A percentile compares a stretch with the other conserved stretches of the same genome.
These are phyloP conservation scores for Peronospora destructor DNA, from an alignment of 352 stramenopile genomes.

Conservation along the genomic window DNA sequence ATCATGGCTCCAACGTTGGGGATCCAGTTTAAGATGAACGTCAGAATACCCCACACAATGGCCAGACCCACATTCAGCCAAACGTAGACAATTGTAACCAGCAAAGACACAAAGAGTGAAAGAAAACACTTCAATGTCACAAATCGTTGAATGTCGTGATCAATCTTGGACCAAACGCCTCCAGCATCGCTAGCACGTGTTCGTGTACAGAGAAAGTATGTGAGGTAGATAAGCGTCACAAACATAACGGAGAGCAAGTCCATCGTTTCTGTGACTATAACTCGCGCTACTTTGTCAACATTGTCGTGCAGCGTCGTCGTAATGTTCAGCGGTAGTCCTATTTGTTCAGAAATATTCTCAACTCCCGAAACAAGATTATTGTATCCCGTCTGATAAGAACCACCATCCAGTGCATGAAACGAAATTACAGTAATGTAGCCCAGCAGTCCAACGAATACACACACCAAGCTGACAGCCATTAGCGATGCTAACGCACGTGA, in stretches of 20 bases:
- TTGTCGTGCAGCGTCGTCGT: constrained; percentile 87
- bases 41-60: constrained; percentile 85
- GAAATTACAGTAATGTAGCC: constrained; percentile 86
- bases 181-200: constrained; percentile 78
- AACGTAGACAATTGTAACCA: constrained; percentile 87
- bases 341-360: constrained; percentile 58
- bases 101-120: constrained; percentile 78
- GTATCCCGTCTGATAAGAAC: constrained; percentile 78
- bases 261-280: constrained; percentile 85
- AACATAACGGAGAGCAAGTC: constrained; percentile 87
- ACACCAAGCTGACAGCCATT: constrained; percentile 78
- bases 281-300: constrained; percentile 78
- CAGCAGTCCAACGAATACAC: constrained; percentile 79
- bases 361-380: constrained; percentile 60
- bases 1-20: constrained; percentile 87
- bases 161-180: constrained; percentile 84
- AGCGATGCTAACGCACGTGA: constrained; percentile 78
- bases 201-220: constrained; percentile 83
- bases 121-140: constrained; percentile 86
- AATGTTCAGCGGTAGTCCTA: constrained; percentile 81
- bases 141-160: constrained; percentile 85
- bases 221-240: constrained; percentile 85
- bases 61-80: constrained; percentile 82
- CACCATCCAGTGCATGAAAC: constrained; percentile 74
- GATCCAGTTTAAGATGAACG: constrained; percentile 87